Percentiles rank a stretch among this genome's conserved stretches.
These are phyloP conservation scores for Dipteronia dyeriana DNA, from an alignment of 345 rosid genomes.

Conservation along the genomic window DNA sequence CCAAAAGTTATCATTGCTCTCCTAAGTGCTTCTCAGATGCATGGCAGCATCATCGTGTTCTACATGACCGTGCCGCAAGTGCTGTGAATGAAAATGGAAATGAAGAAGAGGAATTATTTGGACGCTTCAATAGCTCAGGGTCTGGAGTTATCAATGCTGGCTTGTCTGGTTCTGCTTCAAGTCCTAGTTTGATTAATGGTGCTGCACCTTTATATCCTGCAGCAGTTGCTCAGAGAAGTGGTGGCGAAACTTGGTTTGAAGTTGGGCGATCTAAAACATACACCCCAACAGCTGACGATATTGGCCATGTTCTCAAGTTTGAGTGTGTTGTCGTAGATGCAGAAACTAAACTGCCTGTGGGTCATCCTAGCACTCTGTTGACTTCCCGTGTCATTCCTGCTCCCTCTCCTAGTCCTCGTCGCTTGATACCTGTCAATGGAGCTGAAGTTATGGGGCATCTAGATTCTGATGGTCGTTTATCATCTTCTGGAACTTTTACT, in stretches of 20 bases:
- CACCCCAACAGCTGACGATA: conserved; percentile 92
- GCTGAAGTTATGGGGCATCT: conserved; percentile 61
- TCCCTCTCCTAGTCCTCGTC: conserved; percentile 90
- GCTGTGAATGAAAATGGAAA: conserved; percentile 78
- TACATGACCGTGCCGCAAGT: conserved; percentile 94
- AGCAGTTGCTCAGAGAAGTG: conserved; percentile 65
- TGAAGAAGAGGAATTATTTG: conserved; percentile 87
- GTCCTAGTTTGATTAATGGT: conserved; percentile 70
- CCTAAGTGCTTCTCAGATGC: conserved; percentile 94
- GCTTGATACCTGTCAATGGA: conserved; percentile 70
- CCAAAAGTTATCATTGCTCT: conserved; percentile 91
- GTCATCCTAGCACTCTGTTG: conserved; percentile 59
- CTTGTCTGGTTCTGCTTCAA: conserved; percentile 70
- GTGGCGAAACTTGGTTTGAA: conserved; percentile 93
- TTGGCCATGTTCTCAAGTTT: conserved; percentile 90
- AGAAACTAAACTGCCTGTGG: conserved; percentile 68
- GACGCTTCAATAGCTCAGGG: conserved; percentile 78
- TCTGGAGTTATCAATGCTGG: conserved; percentile 59
- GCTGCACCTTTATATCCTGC: conserved; percentile 72
- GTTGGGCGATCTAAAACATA: conserved; percentile 90
- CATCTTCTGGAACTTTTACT: conserved; percentile 79
- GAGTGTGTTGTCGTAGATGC: conserved; percentile 90
- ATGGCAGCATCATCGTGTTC: conserved; percentile 97
- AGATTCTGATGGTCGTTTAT: conserved; percentile 66
- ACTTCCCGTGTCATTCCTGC: conserved; percentile 99